Evolutionary conservation across 2,329 filamentous ascomycete genomes (phyloP).

Genomic region (Hyphodiscus sp.): DNA sequence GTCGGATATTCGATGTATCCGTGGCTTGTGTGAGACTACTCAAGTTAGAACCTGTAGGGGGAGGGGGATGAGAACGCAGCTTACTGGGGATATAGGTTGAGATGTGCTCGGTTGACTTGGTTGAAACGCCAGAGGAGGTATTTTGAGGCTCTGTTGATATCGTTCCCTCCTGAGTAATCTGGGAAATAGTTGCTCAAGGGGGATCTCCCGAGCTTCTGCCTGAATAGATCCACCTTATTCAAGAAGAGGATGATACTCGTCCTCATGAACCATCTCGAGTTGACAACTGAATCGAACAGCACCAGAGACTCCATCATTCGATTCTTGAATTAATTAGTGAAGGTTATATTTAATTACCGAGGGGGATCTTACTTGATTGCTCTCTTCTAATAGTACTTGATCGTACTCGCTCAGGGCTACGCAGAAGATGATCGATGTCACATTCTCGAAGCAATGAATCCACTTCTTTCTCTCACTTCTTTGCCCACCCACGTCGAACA

Average conservation of each 20-base stretch:
- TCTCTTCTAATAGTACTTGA: constrained; percentile 92
- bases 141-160: constrained; percentile 96
- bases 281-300: constrained; percentile 96
- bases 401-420: constrained; percentile 98
- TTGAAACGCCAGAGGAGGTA: constrained; percentile 98
- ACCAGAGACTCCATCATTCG: constrained; percentile 99
- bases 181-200: constrained; percentile 94
- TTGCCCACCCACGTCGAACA: constrained; percentile 98
- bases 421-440: constrained; percentile 99
- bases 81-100: constrained; percentile 97
- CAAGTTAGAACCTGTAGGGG: constrained; percentile 13
- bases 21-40: constrained; percentile 92
- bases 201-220: constrained; percentile 83
- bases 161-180: constrained; percentile 94
- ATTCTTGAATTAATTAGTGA: constrained; percentile 54
- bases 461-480: constrained; percentile 98
- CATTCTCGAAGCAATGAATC: constrained; percentile 99
- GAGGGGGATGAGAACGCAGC: constrained; percentile 32
- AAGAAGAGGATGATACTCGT: constrained; percentile 98
- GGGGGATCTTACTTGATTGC: constrained; percentile 69
- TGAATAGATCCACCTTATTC: constrained; percentile 98
- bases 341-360: neutral
- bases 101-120: constrained; percentile 91
- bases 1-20: constrained; percentile 94
- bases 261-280: constrained; percentile 98